Evolutionary conservation across 2,329 filamentous ascomycete species (phyloP).

Genomic region (Keithomyces neogunnii): DNA sequence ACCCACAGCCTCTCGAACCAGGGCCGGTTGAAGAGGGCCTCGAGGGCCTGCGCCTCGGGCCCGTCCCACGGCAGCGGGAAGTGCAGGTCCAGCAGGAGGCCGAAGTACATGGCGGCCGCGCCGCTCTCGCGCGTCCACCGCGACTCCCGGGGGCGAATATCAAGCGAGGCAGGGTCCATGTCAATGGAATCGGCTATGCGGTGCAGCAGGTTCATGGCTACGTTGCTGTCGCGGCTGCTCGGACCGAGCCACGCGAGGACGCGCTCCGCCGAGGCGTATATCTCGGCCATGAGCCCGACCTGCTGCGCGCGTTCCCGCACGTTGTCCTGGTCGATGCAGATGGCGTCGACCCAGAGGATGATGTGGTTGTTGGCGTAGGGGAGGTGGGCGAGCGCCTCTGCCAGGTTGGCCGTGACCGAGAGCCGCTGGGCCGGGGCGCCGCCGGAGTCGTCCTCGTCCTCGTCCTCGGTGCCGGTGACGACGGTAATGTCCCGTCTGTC

Average conservation of each 20-base stretch:
- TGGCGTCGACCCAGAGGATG: slow-evolving; percentile 6
- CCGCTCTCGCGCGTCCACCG: neutral
- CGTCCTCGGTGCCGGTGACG: neutral
- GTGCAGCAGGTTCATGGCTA: neutral
- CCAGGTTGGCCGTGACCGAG: slow-evolving; percentile 4
- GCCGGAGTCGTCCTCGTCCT: neutral
- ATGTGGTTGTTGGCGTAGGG: neutral
- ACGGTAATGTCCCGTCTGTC: neutral
- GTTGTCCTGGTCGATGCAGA: slow-evolving; percentile 6
- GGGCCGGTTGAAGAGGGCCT: neutral
- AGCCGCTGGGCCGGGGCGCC: neutral
- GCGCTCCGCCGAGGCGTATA: slow-evolving; percentile 6
- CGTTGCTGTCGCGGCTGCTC: neutral
- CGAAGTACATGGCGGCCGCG: neutral
- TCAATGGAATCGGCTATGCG: neutral
- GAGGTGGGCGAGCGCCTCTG: neutral
- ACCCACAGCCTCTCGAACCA: neutral
- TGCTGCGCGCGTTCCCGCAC: slow-evolving; percentile 3
- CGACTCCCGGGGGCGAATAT: neutral
- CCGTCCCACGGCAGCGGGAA: neutral
- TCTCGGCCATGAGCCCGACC: slow-evolving; percentile 5
- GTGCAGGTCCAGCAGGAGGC: neutral
- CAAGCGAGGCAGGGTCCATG: neutral
- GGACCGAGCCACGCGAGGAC: slow-evolving; percentile 7
- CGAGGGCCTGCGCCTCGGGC: neutral